Base-by-base conservation (phyloP, 345 rosid species). In the Hibiscus tridactylites region DNA sequence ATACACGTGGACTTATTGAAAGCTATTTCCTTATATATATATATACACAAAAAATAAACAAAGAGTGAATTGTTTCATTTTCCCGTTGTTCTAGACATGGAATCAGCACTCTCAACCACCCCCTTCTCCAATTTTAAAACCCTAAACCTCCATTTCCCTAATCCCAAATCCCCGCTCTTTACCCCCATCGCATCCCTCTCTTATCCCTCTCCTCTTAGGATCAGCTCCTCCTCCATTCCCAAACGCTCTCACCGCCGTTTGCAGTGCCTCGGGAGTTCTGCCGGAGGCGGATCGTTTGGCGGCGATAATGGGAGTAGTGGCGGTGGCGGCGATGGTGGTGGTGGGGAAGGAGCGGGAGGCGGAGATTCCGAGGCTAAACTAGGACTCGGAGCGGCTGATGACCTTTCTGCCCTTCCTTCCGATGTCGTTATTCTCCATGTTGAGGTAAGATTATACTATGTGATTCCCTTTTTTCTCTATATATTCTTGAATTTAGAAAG, bases 341-440 rank as follows among this genome's bases (percentile, higher is more conserved):
- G 47, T 9, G 47, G 47, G 0, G 90, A 84, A 2, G 84, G 88
- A 67, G 70, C 81, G 1, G 86, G 75, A 5, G 82, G 87, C 53
- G 95, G 93, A 26, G 95, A 84, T 79, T 85, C 83, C 2, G 79
- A 81, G 80, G 75, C 84, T 11, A 85, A 76, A 75, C 61, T 85
- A 75, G 84, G 74, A 24, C 83, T 80, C 4, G 89, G 77, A 73
- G 82, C 74, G 1, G 74, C 73, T 46, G 85, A 87, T 66, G 85
- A 75, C 33, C 85, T 78, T 57, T 75, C 92, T 2, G 71, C 80
- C 3, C 72, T 83, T 44, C 71, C 96, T 5, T 71, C 90, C 0
- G 97, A 90, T 52, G 93, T 95, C 9, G 90, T 95, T 28, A 79
- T 95, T 57, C 97, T 95, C 24, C 91, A 95, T 79, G 97, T 95